A percentile compares a stretch with the other conserved stretches of the same genome.
Evolutionary conservation across 2,329 filamentous ascomycete species (phyloP).

Genomic region (Pseudopyrenochaeta lycopersici): DNA sequence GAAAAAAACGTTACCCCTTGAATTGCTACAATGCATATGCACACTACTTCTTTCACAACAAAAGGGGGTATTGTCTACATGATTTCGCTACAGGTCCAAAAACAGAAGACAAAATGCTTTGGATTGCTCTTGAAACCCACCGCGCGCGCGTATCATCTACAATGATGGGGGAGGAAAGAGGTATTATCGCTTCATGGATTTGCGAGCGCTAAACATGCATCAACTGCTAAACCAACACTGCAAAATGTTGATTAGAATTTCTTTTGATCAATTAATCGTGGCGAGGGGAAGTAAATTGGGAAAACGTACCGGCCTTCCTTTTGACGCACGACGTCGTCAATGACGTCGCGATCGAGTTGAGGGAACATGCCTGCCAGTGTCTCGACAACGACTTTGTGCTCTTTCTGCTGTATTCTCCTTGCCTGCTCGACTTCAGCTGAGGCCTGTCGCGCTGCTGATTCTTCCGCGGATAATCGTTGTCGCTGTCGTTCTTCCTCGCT

Average conservation of each 20-base stretch:
- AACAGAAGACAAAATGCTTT: too few relatives aligned
- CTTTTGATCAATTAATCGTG: background rate
- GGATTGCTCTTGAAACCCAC: too few relatives aligned
- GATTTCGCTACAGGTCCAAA: too few relatives aligned
- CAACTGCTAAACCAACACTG: conserved; percentile 21
- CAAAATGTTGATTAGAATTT: background rate
- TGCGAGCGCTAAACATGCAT: conserved; percentile 22
- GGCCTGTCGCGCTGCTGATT: conserved; percentile 88
- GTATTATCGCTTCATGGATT: too few relatives aligned
- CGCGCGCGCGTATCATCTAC: too few relatives aligned
- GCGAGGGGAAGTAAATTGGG: background rate
- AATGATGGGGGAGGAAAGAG: too few relatives aligned
- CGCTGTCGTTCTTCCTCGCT: conserved; percentile 38
- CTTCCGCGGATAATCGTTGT: conserved; percentile 73
- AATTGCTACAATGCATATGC: too few relatives aligned
- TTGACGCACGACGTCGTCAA: conserved; percentile 94
- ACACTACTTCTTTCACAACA: too few relatives aligned
- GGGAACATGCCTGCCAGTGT: conserved; percentile 97
- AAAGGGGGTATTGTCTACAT: too few relatives aligned
- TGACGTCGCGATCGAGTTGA: conserved; percentile 90
- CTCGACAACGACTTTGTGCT: conserved; percentile 92
- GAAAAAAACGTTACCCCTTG: too few relatives aligned
- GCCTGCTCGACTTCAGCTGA: conserved; percentile 91
- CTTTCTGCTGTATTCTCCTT: conserved; percentile 78
- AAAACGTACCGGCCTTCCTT: conserved; percentile 86